Evolutionary conservation across 805 yeast genomes (phyloP).

Genomic region (Cephaloascus fragrans): DNA sequence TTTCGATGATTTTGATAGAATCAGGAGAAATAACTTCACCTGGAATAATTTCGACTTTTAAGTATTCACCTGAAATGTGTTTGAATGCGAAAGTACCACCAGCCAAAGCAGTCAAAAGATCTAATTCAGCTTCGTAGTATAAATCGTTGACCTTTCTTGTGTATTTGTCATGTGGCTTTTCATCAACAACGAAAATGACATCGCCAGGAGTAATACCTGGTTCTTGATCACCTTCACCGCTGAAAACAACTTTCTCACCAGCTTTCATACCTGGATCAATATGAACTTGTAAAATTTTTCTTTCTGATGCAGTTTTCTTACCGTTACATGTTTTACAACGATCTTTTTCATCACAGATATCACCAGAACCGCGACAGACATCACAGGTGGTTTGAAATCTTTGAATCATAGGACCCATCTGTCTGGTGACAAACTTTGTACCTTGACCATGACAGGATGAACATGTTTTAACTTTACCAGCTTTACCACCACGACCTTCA

Average conservation of each 20-base stretch:
- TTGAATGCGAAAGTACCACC: constrained; percentile 88
- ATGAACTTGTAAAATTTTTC: constrained; percentile 90
- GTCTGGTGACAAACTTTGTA: constrained; percentile 84
- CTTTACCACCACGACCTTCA: constrained; percentile 95
- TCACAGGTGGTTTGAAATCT: constrained; percentile 95
- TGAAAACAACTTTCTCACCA: constrained; percentile 83
- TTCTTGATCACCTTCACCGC: constrained; percentile 96
- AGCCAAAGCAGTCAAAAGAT: constrained; percentile 87
- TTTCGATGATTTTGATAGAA: constrained; percentile 67
- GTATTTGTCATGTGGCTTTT: constrained; percentile 77
- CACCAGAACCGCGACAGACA: constrained; percentile 87
- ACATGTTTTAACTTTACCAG: constrained; percentile 83
- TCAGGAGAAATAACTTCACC: constrained; percentile 94
- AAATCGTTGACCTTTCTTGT: constrained; percentile 87
- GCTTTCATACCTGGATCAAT: constrained; percentile 95
- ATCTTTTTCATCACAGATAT: constrained; percentile 76
- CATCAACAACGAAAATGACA: constrained; percentile 84
- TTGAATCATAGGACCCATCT: constrained; percentile 99
- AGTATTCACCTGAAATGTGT: constrained; percentile 87
- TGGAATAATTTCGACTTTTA: constrained; percentile 73
- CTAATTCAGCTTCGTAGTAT: constrained; percentile 76
- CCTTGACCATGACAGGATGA: constrained; percentile 85
- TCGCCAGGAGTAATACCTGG: constrained; percentile 96
- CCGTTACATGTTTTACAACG: constrained; percentile 84
- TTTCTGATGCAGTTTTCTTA: constrained; percentile 76